Conservation (phyloP, 176 grass and related monocot genomes). For the Oryza rufipogon region DNA sequence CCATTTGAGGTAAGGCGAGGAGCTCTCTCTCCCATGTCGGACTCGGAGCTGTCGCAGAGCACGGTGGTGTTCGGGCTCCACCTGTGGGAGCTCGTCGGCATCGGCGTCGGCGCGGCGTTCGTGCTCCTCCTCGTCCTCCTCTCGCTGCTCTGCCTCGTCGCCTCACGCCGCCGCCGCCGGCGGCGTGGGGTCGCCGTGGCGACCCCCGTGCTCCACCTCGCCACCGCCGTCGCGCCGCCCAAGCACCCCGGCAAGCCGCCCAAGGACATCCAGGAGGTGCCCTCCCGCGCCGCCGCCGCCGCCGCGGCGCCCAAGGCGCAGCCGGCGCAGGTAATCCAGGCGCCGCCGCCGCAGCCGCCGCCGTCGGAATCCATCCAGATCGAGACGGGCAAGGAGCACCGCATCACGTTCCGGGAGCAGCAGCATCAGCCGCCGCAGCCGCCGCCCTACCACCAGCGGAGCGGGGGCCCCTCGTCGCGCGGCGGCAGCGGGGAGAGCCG, state of each 20-base stretch:
- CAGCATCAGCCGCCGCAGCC: conserved; percentile 20
- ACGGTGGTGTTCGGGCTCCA: conserved; percentile 81
- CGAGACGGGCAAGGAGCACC: conserved; percentile 93
- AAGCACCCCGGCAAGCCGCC: conserved; percentile 55
- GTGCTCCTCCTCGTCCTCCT: conserved; percentile 81
- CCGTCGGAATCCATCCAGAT: conserved; percentile 62
- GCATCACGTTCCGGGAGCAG: conserved; percentile 87
- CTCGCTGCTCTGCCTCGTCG: conserved; percentile 69
- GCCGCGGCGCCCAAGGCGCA: conserved; percentile 29
- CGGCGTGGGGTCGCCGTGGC: conserved; percentile 38
- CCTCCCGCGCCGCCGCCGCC: conserved; percentile 25
- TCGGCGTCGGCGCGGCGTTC: conserved; percentile 78
- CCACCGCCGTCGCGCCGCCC: conserved; percentile 35
- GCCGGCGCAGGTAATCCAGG: conserved; percentile 45
- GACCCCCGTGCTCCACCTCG: conserved; percentile 52
- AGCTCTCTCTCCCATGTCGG: conserved; percentile 57
- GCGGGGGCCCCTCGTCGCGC: conserved; percentile 72
- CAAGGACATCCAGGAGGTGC: conserved; percentile 68
- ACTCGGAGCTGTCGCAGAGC: conserved; percentile 73
- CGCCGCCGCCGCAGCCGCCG: conserved; percentile 29
- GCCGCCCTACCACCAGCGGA: conserved; percentile 53
- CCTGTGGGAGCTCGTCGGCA: conserved; percentile 81
- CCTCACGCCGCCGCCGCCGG: conserved; percentile 59
- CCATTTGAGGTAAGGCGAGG: not conserved
- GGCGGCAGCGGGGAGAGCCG: conserved; percentile 84